Evolutionary conservation across 2,329 filamentous ascomycete species (phyloP).

Genomic region (Penicillium sp.): DNA sequence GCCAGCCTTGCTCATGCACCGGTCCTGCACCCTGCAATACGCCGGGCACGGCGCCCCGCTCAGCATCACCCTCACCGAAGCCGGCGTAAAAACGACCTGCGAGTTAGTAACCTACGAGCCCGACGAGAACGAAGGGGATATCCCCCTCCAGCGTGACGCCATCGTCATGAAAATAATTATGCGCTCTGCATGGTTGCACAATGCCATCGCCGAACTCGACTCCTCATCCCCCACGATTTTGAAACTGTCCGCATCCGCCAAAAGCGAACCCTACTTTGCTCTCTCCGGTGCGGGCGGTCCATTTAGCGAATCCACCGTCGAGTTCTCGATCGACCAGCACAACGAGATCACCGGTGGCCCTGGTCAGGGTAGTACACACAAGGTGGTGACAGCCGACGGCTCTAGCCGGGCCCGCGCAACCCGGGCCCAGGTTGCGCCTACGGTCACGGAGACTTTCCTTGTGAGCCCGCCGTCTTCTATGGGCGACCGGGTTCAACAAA

Average conservation of each 20-base stretch:
- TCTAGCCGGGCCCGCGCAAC: conserved; percentile 32
- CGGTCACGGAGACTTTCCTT: conserved; percentile 51
- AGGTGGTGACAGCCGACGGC: conserved; percentile 38
- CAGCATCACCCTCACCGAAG: conserved; percentile 79
- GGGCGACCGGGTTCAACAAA: conserved; percentile 64
- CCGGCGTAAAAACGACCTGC: conserved; percentile 82
- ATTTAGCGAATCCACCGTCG: conserved; percentile 58
- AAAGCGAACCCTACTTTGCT: conserved; percentile 64
- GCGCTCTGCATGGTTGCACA: conserved; percentile 55
- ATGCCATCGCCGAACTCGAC: conserved; percentile 52
- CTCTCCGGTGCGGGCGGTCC: conserved; percentile 62
- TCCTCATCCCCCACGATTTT: conserved; percentile 69
- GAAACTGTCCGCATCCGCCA: conserved; percentile 62
- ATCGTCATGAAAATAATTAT: conserved; percentile 93
- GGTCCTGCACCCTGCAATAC: conserved; percentile 82
- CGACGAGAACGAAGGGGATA: conserved; percentile 55
- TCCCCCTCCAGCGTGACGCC: conserved; percentile 78
- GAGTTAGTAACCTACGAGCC: conserved; percentile 84
- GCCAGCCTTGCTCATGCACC: conserved; percentile 75
- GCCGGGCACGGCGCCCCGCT: conserved; percentile 69
- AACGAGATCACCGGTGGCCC: conserved; percentile 24
- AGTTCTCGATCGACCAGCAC: conserved; percentile 53
- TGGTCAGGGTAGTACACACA: conserved; percentile 18
- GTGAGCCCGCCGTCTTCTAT: conserved; percentile 55
- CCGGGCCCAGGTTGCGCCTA: conserved; percentile 39